Base-by-base conservation (phyloP, 352 stramenopile genomes). In the Globisporangium paroecandrum region DNA sequence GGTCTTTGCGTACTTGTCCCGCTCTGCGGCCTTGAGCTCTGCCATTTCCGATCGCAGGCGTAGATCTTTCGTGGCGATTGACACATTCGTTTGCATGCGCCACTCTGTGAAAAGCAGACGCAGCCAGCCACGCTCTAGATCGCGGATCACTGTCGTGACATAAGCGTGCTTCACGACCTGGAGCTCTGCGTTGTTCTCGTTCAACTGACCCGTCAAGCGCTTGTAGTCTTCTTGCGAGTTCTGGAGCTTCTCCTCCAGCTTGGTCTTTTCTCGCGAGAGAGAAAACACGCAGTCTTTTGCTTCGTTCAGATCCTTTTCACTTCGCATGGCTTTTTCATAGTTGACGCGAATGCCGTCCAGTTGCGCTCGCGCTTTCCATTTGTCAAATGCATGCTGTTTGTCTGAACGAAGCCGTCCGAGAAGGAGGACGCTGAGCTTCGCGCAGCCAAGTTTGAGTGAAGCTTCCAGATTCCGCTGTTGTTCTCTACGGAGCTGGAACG, bases 261-360 rank as follows among this genome's bases (percentile, higher is more conserved):
- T 82, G 7, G 74, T 80, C 63, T 91, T 91, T 5, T 82, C 80
- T 4, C 78, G 71, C 3, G 85, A 89, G 46, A 93, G 69, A 1
- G 78, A 82, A 58, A 93, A 91, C 2, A 93, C 75, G 34, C 81
- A 93, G 57, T 91, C 85, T 60, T 93, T 93, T 4, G 85, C 83
- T 56, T 91, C 81, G 2, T 58, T 32, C 36, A 91, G 69, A 36
- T 74, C 76, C 0, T 47, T 62, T 43, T 87, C 77, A 2, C 66
- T 62, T 29, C 77, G 54, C 47, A 76, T 70, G 0, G 74, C 59
- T 20, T 58, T 70, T 43, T 78, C 71, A 13, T 73, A 66, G 36
- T 74, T 70, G 1, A 56, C 55, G 20, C 57, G 66, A 38, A 73
- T 65, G 49, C 65, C 67, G 12, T 79, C 68, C 20, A 71, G 70